A percentile compares a stretch with the other conserved stretches of the same genome.
Evolutionary conservation across 2,329 filamentous ascomycete species (phyloP).

Genomic region (Trichoderma harzianum): DNA sequence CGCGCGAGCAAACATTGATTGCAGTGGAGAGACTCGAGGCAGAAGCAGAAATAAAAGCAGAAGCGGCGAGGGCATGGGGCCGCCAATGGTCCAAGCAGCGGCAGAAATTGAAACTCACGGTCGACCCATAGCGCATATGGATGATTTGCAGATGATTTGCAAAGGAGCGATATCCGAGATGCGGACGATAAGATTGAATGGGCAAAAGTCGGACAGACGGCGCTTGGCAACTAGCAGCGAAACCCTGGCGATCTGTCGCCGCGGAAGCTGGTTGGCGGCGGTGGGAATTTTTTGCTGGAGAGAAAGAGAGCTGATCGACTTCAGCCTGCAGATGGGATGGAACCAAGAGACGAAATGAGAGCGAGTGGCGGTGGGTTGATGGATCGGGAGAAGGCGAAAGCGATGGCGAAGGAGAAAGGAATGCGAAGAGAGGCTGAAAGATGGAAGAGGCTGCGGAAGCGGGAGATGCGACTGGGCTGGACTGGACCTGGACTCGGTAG

Average conservation of each 20-base stretch:
- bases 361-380: constrained; percentile 5
- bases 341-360: neutral
- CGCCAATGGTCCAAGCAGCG: neutral
- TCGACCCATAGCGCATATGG: constrained; percentile 16
- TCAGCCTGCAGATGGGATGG: neutral
- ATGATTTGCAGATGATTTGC: neutral
- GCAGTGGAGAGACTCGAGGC: neutral
- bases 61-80: neutral
- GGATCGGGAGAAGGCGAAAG: neutral
- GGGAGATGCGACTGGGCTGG: neutral
- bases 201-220: neutral
- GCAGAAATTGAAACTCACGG: constrained; percentile 15
- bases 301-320: neutral
- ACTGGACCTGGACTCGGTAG: neutral
- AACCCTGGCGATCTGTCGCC: neutral
- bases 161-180: neutral
- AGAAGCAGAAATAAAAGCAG: neutral
- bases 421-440: neutral
- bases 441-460: constrained; percentile 8
- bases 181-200: neutral
- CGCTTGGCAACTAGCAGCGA: neutral
- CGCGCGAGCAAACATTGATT: neutral
- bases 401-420: neutral
- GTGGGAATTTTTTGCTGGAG: neutral
- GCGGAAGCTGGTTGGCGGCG: neutral